phyloP scores from a whole-genome alignment of 208 protist genomes.

The Acanthamoeba divionensis region DNA sequence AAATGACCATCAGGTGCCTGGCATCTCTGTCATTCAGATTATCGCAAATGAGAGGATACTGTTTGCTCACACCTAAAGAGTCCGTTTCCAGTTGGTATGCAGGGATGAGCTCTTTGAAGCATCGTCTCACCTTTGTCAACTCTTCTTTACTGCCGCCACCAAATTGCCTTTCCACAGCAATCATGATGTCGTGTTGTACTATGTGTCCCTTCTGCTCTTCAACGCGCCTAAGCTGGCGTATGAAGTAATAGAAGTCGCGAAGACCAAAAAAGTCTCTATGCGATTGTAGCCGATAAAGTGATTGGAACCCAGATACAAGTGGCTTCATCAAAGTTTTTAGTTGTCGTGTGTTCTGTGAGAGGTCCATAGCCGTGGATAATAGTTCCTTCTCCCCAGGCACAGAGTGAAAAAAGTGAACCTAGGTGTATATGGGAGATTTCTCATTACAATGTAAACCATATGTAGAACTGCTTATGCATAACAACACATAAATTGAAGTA shows the following conservation, averaged over 20 bases:
- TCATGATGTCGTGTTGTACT: background rate
- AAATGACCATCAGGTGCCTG: background rate
- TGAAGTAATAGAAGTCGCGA: conserved; percentile 73
- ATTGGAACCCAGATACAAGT: too few species aligned
- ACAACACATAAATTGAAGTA: background rate
- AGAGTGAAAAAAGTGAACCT: background rate
- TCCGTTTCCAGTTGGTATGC: background rate
- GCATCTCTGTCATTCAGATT: background rate
- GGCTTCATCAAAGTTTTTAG: too few species aligned
- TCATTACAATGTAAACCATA: background rate
- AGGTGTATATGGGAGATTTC: background rate
- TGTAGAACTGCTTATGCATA: background rate
- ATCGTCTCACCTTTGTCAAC: background rate
- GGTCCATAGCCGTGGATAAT: background rate
- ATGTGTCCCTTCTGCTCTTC: background rate
- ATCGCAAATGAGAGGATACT: background rate
- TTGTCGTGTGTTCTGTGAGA: background rate
- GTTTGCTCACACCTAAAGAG: background rate
- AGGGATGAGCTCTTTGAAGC: background rate
- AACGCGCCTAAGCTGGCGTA: background rate
- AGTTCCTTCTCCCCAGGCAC: background rate
- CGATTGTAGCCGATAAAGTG: too few species aligned
- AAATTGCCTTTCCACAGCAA: conserved; percentile 53
- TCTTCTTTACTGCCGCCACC: background rate
- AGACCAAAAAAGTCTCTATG: conserved; percentile 72